Percentiles rank a stretch among this genome's conserved stretches.
phyloP scores from a whole-genome alignment of 2,329 filamentous ascomycete genomes.

The Phialemoniopsis sp. region DNA sequence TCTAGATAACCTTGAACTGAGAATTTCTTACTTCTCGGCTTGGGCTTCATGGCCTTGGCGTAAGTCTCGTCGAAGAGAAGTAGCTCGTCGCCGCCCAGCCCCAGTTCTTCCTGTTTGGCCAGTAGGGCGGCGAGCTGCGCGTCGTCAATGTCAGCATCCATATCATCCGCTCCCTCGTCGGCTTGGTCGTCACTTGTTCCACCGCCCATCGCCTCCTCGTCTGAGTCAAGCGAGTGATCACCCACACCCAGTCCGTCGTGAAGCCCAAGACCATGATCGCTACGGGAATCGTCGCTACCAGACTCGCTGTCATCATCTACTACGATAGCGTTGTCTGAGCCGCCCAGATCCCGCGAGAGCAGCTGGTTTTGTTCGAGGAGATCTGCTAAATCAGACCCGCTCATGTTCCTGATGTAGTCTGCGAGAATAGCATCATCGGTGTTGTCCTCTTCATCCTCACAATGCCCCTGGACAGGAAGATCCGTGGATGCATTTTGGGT shows the following conservation, averaged over 20 bases:
- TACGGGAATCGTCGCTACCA: constrained; percentile 7
- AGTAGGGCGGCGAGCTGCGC: constrained; percentile 58
- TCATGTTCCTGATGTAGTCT: constrained; percentile 70
- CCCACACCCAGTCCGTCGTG: no score
- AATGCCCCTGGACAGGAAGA: no score
- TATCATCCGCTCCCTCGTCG: constrained; percentile 27
- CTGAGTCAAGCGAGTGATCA: background rate
- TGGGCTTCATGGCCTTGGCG: constrained; percentile 16
- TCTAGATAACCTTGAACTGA: constrained; percentile 8
- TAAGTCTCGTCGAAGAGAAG: constrained; percentile 49
- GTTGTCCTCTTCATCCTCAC: constrained; percentile 16
- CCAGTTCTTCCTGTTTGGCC: constrained; percentile 59
- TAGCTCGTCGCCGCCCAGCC: constrained; percentile 54
- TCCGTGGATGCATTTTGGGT: no score
- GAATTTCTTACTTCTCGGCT: constrained; percentile 3
- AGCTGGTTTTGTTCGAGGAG: constrained; percentile 16
- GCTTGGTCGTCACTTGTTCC: background rate
- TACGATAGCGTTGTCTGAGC: constrained; percentile 32
- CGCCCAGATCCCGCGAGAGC: constrained; percentile 36
- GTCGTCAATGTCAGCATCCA: constrained; percentile 53
- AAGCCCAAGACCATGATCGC: constrained; percentile 32
- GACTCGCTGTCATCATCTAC: constrained; percentile 4
- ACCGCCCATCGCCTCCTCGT: no score
- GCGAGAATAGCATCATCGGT: constrained; percentile 55
- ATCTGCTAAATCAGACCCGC: constrained; percentile 31